Base-by-base conservation (phyloP, 2,329 filamentous ascomycete genomes). In the Beauveria sp. region DNA sequence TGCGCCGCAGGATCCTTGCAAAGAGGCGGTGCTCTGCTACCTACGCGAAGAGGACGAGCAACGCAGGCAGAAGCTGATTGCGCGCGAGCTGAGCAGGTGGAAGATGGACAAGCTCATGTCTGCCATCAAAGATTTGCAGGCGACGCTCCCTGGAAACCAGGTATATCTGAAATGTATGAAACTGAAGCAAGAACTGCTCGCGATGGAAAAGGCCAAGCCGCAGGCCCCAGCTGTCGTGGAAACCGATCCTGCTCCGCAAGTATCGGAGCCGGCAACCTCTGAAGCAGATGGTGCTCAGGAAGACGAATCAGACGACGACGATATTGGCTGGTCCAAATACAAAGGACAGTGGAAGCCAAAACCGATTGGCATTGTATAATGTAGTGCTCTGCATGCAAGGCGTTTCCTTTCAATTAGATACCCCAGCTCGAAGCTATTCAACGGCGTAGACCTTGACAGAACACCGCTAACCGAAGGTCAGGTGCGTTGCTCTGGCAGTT, bases 301-400 rank as follows among this genome's bases (percentile, higher is more conserved):
- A 5, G 55, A 61, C 12, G 63, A 66, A 30, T 61, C 53, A 14
- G 56, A 43, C 7, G 63, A 59, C 28, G 64, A 63, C 48, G 62
- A 67, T n/a, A 65, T 66, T 48, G 73, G 75, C 26, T 86, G 84
- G 83, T 73, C 74, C 24, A 72, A 73, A 61, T 81, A 79, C 64
- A 71, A 80, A 54, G 81, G 80, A 8, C 68, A 73, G 2, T 86
- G 84, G 84, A 79, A 77, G 62, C 77, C 83, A 10, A 83, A 80
- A 66, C 83, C 84, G 0, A 85, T 86, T 65, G 84, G 84, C 5
- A 73, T 81, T 57, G 76, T 80, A 9, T 85, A 67, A 73, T 24
- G 16, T 43, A 47, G 26, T 26, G 28, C 47, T 22, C 18, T 44
- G 46, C 18, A 43, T 51, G 47, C 43, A 51, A 18, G 37, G 34